Base-by-base conservation (phyloP, 2,329 filamentous ascomycete species). In the Stagonosporopsis rhizophila region DNA sequence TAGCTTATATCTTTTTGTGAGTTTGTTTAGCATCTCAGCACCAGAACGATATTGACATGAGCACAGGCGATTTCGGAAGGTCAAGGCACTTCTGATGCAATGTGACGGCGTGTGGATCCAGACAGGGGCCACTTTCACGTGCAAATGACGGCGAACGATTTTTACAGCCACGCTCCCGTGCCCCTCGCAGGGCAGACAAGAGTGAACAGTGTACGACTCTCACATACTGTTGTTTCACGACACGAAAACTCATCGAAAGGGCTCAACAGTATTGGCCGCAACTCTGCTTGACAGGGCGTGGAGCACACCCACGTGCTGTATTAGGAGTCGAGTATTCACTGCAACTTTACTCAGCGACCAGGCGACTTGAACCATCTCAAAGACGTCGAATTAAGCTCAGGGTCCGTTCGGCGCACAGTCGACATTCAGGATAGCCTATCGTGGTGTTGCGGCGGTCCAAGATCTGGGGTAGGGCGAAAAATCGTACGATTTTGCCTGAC, bases 401-500 rank as follows among this genome's bases (percentile, higher is more conserved):
- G 22, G 37, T 22, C 51, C 14, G 17, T 27, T 39, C 53, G 53
- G 47, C 53, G 53, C 47, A 52, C 37, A 47, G 47, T 48, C 53
- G 34, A 30, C 19, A 32, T 42, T 6, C 30, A 54, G 51, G 38
- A 48, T 53, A 44, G 51, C 38, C 28, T 45, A 20, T n/a, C 32
- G 32, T 54, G 44, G 52, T 54, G 52, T 55, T 44, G 44, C 20
- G 37, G 45, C 27, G 28, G 44, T 19, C 30, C 38, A 49, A 34
- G 40, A 53, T 37, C 57, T 60, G 62, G 66, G 64, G 64, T 63
- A 50, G 41, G 59, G 38, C 20, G 32, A 37, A 63, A 61, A 65
- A 67, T 72, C 68, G 64, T 72, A 72, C 66, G 69, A 71, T 68
- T 68, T 53, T 67, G 50, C n/a, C 37, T 52, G 42, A 47, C 53